phyloP scores from a whole-genome alignment of 2,329 filamentous ascomycete species.

The Ophiostoma sp. region DNA sequence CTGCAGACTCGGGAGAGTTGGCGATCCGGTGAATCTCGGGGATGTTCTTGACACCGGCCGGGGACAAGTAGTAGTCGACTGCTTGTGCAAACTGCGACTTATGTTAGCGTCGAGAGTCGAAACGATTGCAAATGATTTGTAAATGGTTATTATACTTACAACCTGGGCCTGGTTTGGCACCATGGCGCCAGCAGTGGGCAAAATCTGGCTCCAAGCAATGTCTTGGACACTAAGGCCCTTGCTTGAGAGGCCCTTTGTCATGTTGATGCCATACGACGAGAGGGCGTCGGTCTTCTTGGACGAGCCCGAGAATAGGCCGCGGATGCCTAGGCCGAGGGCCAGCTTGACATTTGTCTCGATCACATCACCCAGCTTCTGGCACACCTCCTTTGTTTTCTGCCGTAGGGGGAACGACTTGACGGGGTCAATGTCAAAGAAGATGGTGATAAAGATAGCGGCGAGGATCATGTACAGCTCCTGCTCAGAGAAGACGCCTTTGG shows the following conservation, averaged over 20 bases:
- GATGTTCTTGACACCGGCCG: conserved; percentile 50
- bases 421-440: conserved; percentile 63
- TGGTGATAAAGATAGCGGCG: conserved; percentile 58
- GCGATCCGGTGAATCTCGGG: conserved; percentile 58
- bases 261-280: conserved; percentile 43
- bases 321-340: conserved; percentile 29
- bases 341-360: conserved; percentile 62
- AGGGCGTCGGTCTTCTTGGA: conserved; percentile 49
- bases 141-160: conserved; percentile 36
- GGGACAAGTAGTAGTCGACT: conserved; percentile 65
- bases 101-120: neutral
- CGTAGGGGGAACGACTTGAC: conserved; percentile 61
- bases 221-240: conserved; percentile 58
- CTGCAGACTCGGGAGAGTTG: conserved; percentile 47
- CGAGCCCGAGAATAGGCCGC: conserved; percentile 50
- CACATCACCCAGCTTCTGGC: conserved; percentile 54
- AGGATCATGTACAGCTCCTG: conserved; percentile 58
- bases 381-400: conserved; percentile 52
- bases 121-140: conserved; percentile 22
- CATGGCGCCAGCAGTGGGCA: conserved; percentile 62
- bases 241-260: conserved; percentile 61
- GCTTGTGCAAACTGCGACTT: conserved; percentile 59
- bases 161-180: conserved; percentile 67
- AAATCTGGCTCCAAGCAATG: conserved; percentile 64
- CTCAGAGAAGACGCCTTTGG: conserved; percentile 53